Base-by-base conservation (phyloP, 768 basidiomycete species). In the Trametes cingulata region DNA sequence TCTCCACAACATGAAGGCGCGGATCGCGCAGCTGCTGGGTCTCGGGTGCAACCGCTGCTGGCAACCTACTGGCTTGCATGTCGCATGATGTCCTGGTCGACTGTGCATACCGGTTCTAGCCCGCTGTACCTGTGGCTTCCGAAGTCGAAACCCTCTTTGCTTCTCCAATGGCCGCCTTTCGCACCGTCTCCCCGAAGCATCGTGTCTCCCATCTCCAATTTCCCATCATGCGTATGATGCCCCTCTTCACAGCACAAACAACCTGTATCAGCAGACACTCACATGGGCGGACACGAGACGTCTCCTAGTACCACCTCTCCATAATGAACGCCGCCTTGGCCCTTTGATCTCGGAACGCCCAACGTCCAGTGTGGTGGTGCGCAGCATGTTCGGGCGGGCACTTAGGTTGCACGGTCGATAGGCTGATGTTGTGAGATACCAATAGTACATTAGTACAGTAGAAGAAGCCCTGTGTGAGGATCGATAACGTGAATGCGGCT, bases 401-500 rank as follows among this genome's bases (percentile, higher is more conserved):
- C 29, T 33, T 5, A 22, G 12, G 6, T 22, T 22, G 52, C 25
- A 22, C 19, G 29, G 22, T 43, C 41, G 24, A 36, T 33, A 19
- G 41, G 52, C 29, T 51, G 60, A 43, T 40, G 55, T 55, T 49
- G 48, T 55, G 53, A 40, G 54, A 57, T 3, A 33, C 27, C 46
- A 52, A 56, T 61, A 61, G 36, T 63, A 58, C 56, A 63, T 58
- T 55, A 63, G 56, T 63, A 63, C 40, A 47, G 39, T 63, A 63
- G 52, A 27, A 63, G 47, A 50, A 58, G 52, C 46, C 14, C 61
- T 58, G 49, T 42, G 46, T 42, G 45, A 47, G 42, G 39, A 63
- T 17, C 36, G 55, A 39, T 55, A 56, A 55, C 56, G 61, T 63
- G 52, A 63, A 37, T 47, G 52, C 36, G 35, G 41, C 47, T 25